Conservation (phyloP, 208 protist genomes). For the Wallacemonas sp. region DNA sequence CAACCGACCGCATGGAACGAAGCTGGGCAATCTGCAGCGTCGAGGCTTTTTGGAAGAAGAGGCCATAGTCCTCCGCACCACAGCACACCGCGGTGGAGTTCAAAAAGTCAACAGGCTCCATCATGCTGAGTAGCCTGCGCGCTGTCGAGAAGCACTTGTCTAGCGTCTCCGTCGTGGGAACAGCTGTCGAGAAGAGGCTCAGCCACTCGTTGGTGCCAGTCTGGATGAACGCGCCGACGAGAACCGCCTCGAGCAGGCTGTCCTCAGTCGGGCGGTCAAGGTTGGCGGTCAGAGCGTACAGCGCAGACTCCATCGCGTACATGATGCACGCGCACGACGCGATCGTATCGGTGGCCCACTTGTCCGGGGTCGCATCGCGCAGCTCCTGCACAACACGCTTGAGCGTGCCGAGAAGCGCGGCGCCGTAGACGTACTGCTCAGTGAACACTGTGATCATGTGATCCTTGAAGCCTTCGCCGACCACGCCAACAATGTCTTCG, state of each 20-base stretch:
- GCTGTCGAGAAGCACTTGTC: constrained; percentile 53
- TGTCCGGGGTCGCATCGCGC: constrained; percentile 43
- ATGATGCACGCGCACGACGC: constrained; percentile 68
- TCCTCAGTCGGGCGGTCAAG: constrained; percentile 78
- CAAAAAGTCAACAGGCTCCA: constrained; percentile 77
- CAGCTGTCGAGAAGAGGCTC: constrained; percentile 57
- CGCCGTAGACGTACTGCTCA: constrained; percentile 83
- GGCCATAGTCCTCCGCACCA: constrained; percentile 81
- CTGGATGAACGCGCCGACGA: constrained; percentile 74
- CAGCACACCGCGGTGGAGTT: constrained; percentile 79
- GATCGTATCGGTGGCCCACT: constrained; percentile 50
- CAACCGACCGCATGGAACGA: constrained; percentile 57
- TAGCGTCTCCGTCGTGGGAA: constrained; percentile 44
- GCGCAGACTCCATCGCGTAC: constrained; percentile 82
- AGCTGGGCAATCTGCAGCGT: constrained; percentile 83
- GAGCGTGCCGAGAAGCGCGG: constrained; percentile 67
- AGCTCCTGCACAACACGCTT: constrained; percentile 78
- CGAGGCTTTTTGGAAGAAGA: constrained; percentile 83
- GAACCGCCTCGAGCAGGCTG: constrained; percentile 73
- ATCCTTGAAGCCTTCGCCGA: constrained; percentile 87
- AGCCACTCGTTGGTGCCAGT: constrained; percentile 52
- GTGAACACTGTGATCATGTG: constrained; percentile 82
- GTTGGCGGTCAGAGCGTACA: constrained; percentile 86
- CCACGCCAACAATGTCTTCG: constrained; percentile 69
- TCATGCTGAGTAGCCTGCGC: constrained; percentile 53